Conservation (phyloP, 2,329 filamentous ascomycete species). For the Aspergillus nomiae region DNA sequence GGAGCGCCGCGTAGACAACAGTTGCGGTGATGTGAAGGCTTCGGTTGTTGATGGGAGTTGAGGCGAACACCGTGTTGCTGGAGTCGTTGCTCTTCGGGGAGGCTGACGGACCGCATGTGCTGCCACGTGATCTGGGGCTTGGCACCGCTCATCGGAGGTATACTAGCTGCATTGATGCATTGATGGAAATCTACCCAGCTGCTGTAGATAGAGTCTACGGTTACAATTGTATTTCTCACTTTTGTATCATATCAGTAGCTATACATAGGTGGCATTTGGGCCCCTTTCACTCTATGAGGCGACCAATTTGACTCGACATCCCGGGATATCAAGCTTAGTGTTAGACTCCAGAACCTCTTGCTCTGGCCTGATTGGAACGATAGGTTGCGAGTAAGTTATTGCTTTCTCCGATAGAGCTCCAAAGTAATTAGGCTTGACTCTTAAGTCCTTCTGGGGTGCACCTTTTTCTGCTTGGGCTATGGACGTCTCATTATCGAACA, state of each 20-base stretch:
- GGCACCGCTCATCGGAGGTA: slow-evolving; percentile 20
- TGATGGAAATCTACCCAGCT: background rate
- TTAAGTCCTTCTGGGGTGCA: slow-evolving; percentile 20
- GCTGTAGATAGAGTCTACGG: background rate
- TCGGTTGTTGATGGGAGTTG: slow-evolving; percentile 34
- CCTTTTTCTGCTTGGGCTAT: background rate
- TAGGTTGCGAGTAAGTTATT: slow-evolving; percentile 35
- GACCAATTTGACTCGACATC: slow-evolving; percentile 28
- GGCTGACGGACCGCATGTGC: slow-evolving; percentile 25
- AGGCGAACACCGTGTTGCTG: slow-evolving; percentile 36
- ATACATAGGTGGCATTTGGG: background rate
- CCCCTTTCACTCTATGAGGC: slow-evolving; percentile 7
- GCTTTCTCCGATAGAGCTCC: slow-evolving; percentile 44
- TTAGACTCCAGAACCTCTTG: slow-evolving; percentile 18
- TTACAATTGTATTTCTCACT: background rate
- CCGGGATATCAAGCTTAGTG: slow-evolving; percentile 40
- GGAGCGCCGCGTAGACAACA: slow-evolving; percentile 26
- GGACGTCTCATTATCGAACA: slow-evolving; percentile 28
- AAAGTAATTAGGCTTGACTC: slow-evolving; percentile 34
- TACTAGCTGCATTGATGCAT: too few species aligned
- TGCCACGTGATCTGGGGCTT: slow-evolving; percentile 35
- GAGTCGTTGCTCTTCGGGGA: slow-evolving; percentile 28
- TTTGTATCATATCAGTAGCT: background rate
- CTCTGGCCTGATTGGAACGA: slow-evolving; percentile 9
- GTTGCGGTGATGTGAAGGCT: slow-evolving; percentile 33